phyloP scores from a whole-genome alignment of 371 early-diverging fungal genomes.

The Rhizomucor pusillus region DNA sequence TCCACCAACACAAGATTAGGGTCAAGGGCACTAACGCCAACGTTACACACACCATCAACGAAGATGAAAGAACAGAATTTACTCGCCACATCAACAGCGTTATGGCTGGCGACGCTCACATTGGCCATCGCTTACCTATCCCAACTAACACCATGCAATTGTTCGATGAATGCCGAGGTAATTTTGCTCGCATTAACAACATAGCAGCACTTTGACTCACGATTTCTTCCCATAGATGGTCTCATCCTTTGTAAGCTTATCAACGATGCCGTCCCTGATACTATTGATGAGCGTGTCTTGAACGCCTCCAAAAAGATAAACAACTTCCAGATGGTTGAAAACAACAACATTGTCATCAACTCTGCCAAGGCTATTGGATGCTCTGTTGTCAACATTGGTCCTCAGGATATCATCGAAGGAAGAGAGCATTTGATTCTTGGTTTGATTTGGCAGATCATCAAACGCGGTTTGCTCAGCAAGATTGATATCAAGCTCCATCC shows the following conservation, averaged over 20 bases:
- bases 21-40: conserved; percentile 83
- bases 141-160: conserved; percentile 92
- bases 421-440: conserved; percentile 94
- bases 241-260: conserved; percentile 94
- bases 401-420: conserved; percentile 92
- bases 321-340: conserved; percentile 96
- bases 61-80: conserved; percentile 95
- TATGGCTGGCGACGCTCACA: conserved; percentile 77
- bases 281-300: conserved; percentile 97
- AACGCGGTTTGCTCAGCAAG: conserved; percentile 90
- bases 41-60: conserved; percentile 94
- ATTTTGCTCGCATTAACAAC: no score
- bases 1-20: conserved; percentile 78
- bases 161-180: conserved; percentile 88
- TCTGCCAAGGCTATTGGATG: conserved; percentile 98
- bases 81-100: conserved; percentile 90
- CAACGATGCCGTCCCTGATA: conserved; percentile 94
- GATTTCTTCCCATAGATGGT: conserved; percentile 68
- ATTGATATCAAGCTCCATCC: conserved; percentile 96
- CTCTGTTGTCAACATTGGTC: conserved; percentile 94
- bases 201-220: no score
- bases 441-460: conserved; percentile 97
- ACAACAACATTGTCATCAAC: conserved; percentile 96
- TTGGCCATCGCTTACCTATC: conserved; percentile 86
- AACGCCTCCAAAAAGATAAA: conserved; percentile 80